Evolutionary conservation across 176 grass and related monocot genomes (phyloP).

Genomic region (Pharus latifolius): DNA sequence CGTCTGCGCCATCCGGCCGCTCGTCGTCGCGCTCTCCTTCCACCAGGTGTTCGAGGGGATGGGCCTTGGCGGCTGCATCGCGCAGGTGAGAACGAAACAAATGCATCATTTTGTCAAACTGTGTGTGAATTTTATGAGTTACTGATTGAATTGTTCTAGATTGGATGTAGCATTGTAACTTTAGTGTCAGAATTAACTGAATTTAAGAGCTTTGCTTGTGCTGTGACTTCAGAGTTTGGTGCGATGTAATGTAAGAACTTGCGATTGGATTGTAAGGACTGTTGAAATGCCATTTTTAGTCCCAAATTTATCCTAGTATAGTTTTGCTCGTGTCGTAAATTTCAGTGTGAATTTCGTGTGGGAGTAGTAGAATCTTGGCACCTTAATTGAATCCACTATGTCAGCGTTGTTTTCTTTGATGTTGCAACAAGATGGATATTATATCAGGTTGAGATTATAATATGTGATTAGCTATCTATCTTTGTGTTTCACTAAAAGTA

Average conservation of each 20-base stretch:
- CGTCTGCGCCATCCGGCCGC: conserved; percentile 67
- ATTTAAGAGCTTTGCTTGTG: neutral
- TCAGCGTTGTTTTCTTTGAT: neutral
- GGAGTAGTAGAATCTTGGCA: neutral
- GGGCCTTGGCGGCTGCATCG: conserved; percentile 95
- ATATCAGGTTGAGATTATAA: neutral
- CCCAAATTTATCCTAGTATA: neutral
- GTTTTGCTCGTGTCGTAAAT: neutral
- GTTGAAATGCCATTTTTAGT: neutral
- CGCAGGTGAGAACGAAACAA: conserved; percentile 43
- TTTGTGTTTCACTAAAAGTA: conserved; percentile 3
- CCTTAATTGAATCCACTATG: neutral
- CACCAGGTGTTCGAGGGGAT: conserved; percentile 98
- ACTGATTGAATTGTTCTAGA: neutral
- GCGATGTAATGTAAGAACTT: neutral
- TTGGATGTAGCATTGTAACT: too few species aligned
- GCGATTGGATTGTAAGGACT: neutral
- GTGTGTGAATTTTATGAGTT: neutral
- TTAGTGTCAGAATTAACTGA: too few species aligned
- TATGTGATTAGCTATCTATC: conserved; percentile 8
- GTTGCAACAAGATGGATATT: neutral
- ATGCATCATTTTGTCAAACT: neutral
- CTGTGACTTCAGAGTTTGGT: neutral
- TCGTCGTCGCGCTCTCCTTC: conserved; percentile 80
- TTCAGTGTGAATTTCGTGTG: neutral